Base-by-base conservation (phyloP, 345 rosid species). In the Arabis hirsuta region DNA sequence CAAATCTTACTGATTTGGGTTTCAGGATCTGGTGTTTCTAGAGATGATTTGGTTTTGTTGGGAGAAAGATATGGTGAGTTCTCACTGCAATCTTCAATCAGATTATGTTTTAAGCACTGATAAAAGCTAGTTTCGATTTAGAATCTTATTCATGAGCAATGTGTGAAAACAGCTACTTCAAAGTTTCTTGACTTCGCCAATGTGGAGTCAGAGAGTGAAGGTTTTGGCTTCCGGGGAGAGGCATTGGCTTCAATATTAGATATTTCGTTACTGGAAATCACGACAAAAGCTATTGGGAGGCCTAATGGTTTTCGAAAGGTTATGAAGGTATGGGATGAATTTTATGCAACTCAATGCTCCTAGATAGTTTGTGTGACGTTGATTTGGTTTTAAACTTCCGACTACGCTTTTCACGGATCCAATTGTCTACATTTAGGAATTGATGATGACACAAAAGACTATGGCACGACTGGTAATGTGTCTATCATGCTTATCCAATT, bases 251-350 rank as follows among this genome's bases (percentile, higher is more conserved):
- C 97, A 12, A 83, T 91, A 48, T 82, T 96, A 68, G 86, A 89
- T 76, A 82, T 89, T 61, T 87, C 97, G 1, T 44, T 89, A 73
- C 71, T 94, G 43, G 97, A 91, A 72, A 81, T 94, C 56, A 73
- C 75, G 58, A 88, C 97, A 39, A 94, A 87, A 83, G 88, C 91
- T 72, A 71, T 54, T 78, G 92, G 96, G 65, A 87, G 72, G 81
- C 98, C 98, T 20, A 94, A 89, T 83, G 98, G 97, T 73, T 95
- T 87, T 69, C 85, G 91, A 41, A 88, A 91, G 74, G 84, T 88
- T 75, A 77, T 88, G 67, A 91, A 95, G 96, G 99, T 91, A 73
- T 22, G 46, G 11, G 32, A 62, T 55, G 12, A 51, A 14, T 65
- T 62, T 48, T 47, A 47, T 51, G 24, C 50, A 22, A 20, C 54